Conservation (phyloP, 192 early-diverging fungal genomes). For the Linnemannia schmuckeri region DNA sequence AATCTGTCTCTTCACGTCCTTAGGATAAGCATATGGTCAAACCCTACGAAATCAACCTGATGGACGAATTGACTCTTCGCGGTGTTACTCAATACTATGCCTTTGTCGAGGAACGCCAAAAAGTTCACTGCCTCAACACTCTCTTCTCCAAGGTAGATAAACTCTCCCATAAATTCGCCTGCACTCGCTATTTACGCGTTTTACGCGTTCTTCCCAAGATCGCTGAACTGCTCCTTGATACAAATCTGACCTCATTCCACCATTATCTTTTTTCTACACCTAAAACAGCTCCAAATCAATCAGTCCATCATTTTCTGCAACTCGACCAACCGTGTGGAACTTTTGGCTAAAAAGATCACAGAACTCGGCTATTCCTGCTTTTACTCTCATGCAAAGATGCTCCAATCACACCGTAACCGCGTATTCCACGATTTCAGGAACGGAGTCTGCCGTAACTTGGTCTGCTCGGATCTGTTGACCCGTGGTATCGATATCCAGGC, state of each 20-base stretch:
- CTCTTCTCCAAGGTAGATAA: slow-evolving; percentile 89
- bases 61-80: slow-evolving; percentile 98
- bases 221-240: neutral
- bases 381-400: slow-evolving; percentile 99
- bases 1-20: neutral
- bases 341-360: slow-evolving; percentile 99
- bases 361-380: slow-evolving; percentile 99
- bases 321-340: slow-evolving; percentile 98
- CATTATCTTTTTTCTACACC: neutral
- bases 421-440: slow-evolving; percentile 99
- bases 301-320: slow-evolving; percentile 99
- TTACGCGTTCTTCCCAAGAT: neutral
- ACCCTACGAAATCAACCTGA: slow-evolving; percentile 99
- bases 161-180: neutral
- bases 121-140: slow-evolving; percentile 95
- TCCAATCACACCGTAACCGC: slow-evolving; percentile 97
- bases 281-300: slow-evolving; percentile 94
- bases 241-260: neutral
- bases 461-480: slow-evolving; percentile 97
- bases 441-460: slow-evolving; percentile 97
- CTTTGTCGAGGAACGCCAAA: slow-evolving; percentile 98
- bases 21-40: slow-evolving; percentile 93
- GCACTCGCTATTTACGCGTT: neutral
- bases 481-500: slow-evolving; percentile 99
- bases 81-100: slow-evolving; percentile 99